Conservation (phyloP, 169 alveolate genomes). For the Amoebophrya sp. region DNA sequence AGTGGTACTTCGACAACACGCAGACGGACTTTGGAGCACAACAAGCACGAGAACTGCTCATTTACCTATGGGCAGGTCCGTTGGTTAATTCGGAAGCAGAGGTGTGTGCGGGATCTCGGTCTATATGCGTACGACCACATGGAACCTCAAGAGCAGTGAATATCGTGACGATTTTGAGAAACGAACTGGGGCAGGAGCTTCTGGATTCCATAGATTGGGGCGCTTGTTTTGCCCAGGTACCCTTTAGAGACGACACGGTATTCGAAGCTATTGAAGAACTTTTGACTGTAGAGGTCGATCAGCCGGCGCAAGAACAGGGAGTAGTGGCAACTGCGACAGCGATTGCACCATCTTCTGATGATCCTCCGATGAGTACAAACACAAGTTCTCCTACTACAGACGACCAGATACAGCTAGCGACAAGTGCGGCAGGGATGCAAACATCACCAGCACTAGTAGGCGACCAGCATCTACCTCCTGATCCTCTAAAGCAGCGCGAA, state of each 20-base stretch:
- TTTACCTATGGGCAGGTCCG: slow-evolving; percentile 48
- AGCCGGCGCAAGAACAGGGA: too few relatives aligned
- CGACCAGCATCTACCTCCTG: too few relatives aligned
- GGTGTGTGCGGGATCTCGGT: slow-evolving; percentile 36
- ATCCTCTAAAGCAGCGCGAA: too few relatives aligned
- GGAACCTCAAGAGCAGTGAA: slow-evolving; percentile 33
- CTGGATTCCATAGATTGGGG: slow-evolving; percentile 24
- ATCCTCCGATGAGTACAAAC: too few relatives aligned
- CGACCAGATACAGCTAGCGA: too few relatives aligned
- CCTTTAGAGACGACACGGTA: slow-evolving; percentile 36
- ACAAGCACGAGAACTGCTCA: slow-evolving; percentile 41
- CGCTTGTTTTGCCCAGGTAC: slow-evolving; percentile 33
- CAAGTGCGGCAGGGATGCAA: too few relatives aligned
- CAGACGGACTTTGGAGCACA: slow-evolving; percentile 44
- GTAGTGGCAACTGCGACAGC: too few relatives aligned
- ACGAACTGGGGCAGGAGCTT: not conserved
- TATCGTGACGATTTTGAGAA: slow-evolving; percentile 29
- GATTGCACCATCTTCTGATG: too few relatives aligned
- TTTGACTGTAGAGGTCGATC: too few relatives aligned
- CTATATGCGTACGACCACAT: slow-evolving; percentile 39
- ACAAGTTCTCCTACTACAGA: too few relatives aligned
- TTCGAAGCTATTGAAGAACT: slow-evolving; percentile 31
- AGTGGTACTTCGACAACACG: slow-evolving; percentile 44
- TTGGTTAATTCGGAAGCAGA: slow-evolving; percentile 44
- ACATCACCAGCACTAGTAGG: too few relatives aligned